These are phyloP conservation scores for Podaxis rugospora DNA, from an alignment of 768 basidiomycete genomes.

Conservation along the genomic window DNA sequence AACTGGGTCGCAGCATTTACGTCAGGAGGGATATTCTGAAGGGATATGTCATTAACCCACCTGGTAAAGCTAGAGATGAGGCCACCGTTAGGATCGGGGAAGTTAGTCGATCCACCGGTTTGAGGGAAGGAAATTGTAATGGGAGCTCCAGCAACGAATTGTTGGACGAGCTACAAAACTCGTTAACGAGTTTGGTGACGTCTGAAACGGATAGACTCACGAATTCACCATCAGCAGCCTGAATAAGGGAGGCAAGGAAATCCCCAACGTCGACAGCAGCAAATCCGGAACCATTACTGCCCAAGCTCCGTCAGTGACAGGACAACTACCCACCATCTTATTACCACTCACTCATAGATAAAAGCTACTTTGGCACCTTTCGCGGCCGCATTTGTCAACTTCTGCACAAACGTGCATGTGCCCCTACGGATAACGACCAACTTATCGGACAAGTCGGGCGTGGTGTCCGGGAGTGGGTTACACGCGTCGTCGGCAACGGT, in stretches of 20 bases:
- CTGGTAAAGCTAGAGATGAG: conserved; percentile 50
- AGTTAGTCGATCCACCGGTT: conserved; percentile 33
- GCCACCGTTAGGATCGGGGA: conserved; percentile 49
- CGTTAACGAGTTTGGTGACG: background rate
- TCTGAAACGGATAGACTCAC: conserved; percentile 24
- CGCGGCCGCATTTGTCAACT: conserved; percentile 47
- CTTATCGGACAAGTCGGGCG: conserved; percentile 49
- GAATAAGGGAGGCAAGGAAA: conserved; percentile 47
- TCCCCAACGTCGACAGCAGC: conserved; percentile 36
- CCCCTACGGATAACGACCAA: conserved; percentile 58
- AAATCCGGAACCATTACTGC: conserved; percentile 48
- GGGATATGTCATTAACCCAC: conserved; percentile 11
- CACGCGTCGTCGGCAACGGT: conserved; percentile 57
- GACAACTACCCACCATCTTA: background rate
- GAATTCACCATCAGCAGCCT: conserved; percentile 50
- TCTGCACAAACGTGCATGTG: conserved; percentile 52
- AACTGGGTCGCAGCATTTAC: conserved; percentile 22
- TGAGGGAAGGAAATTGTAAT: conserved; percentile 47
- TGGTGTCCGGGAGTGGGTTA: conserved; percentile 44
- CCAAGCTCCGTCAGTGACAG: background rate
- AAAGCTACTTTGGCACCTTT: conserved; percentile 45
- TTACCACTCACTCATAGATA: conserved; percentile 49
- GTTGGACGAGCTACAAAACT: conserved; percentile 37
- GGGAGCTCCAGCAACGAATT: conserved; percentile 39
- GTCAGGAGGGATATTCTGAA: background rate